Evolutionary conservation across 1,284 basidiomycete genomes (phyloP), one percentile per base, ranked within the genome.

Genomic region (Rhizopogon hawkerae): DNA sequence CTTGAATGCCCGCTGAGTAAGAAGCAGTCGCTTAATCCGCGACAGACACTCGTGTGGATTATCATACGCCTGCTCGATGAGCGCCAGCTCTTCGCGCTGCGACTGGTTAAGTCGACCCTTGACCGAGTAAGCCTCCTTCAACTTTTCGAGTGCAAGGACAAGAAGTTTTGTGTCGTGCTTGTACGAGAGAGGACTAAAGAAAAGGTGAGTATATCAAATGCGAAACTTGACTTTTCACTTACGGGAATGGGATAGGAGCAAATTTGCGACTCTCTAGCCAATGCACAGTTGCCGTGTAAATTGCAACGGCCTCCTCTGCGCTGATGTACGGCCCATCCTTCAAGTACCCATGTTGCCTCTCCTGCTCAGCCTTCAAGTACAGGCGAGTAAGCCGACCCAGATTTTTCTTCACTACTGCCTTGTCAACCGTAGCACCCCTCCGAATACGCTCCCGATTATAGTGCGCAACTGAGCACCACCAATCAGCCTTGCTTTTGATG

Each of bases 401-500:
- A 63, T 96, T 96, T 80, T 95, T 95, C 76, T 93, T 93, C 13
- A 92, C 89, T 35, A 98, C 96, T 5, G 96, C 96, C 73, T 99
- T 99, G 74, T 99, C 96, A 56, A 99, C 96, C 0, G 96, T 98
- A 2, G 96, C 96, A 56, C 96, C 93, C 58, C 92, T 89, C 46
- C 92, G 82, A 54, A 94, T 94, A 73, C 91, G 90, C 63, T 93
- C 92, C 52, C 94, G 90, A 60, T 93, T 92, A 67, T 93, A 92
- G 63, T 94, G 91, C 11, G 91, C 90, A 52, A 94, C 91, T 8
- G 81, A 83, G 57, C 89, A 90, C 93, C 94, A 98, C 93, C 93
- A 97, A 66, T 98, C 96, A 8, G 92, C 89, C 76, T 99, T 99
- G 69, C 85, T 89, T 79, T 99, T 99, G 79, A 98, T 95, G 71